These are phyloP conservation scores for Sordariomycetes sp. DNA, from an alignment of 2,329 filamentous ascomycete species.

Conservation along the genomic window DNA sequence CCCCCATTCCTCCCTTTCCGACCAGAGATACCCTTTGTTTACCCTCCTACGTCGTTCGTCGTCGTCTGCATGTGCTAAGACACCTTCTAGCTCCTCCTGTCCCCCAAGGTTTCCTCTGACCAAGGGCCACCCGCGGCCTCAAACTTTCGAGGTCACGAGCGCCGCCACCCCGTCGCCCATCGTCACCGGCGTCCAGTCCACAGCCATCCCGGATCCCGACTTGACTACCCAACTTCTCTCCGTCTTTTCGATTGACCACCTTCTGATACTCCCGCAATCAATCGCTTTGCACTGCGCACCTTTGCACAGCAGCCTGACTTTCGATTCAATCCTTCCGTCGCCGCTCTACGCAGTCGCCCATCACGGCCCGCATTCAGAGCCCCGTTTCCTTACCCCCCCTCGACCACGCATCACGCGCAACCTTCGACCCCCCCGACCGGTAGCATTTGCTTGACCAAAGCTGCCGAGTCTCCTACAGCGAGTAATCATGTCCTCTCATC, in stretches of 20 bases:
- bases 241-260: not conserved
- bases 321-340: slow-evolving; percentile 1
- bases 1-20: slow-evolving; percentile 4
- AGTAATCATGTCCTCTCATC: slow-evolving; percentile 72
- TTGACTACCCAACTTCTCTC: not conserved
- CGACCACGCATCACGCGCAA: slow-evolving; percentile 13
- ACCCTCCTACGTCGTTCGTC: not conserved
- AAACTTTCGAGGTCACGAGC: slow-evolving; percentile 2
- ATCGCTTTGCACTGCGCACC: not conserved
- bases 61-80: slow-evolving; percentile 1
- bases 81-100: not conserved
- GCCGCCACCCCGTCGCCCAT: not conserved
- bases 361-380: slow-evolving; percentile 22
- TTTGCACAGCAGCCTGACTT: not conserved
- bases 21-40: slow-evolving; percentile 3
- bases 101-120: slow-evolving; percentile 1
- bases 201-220: not conserved
- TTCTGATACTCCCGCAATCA: not conserved
- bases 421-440: slow-evolving; percentile 12
- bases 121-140: slow-evolving; percentile 1
- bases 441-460: too few relatives aligned
- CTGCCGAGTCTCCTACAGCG: too few relatives aligned
- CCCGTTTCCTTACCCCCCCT: slow-evolving; percentile 16
- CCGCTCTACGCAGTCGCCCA: slow-evolving; percentile 18
- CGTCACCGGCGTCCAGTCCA: too few relatives aligned